phyloP scores from a whole-genome alignment of 2,329 filamentous ascomycete species.

The Phoma herbarum region DNA sequence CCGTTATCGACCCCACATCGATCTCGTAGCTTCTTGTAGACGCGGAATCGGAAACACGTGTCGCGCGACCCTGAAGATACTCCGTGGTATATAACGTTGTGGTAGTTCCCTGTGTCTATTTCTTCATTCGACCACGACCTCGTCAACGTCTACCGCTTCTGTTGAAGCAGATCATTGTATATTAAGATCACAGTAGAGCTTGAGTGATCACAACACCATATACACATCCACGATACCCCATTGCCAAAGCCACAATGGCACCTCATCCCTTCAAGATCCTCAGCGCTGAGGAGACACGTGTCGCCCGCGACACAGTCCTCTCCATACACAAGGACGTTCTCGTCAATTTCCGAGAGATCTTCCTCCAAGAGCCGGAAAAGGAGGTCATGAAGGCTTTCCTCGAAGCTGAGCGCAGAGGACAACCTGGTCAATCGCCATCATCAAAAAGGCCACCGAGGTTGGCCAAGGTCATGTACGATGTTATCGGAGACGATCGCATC shows the following conservation, averaged over 20 bases:
- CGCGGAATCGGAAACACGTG: slow-evolving; percentile 21
- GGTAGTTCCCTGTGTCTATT: not conserved
- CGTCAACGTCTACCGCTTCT: not conserved
- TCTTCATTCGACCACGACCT: not conserved
- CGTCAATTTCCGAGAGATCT: slow-evolving; percentile 61
- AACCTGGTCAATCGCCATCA: slow-evolving; percentile 47
- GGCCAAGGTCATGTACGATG: slow-evolving; percentile 65
- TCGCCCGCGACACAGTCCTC: slow-evolving; percentile 60
- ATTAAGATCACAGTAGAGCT: not conserved
- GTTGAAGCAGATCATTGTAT: not conserved
- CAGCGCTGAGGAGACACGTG: slow-evolving; percentile 63
- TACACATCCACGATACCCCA: not conserved
- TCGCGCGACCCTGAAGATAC: not conserved
- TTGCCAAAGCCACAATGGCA: slow-evolving; percentile 39
- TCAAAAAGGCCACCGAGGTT: slow-evolving; percentile 59
- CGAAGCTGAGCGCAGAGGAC: slow-evolving; percentile 56
- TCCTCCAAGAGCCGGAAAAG: slow-evolving; percentile 61
- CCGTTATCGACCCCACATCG: slow-evolving; percentile 20
- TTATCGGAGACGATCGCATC: slow-evolving; percentile 61
- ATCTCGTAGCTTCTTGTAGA: slow-evolving; percentile 5
- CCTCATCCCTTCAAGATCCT: slow-evolving; percentile 66
- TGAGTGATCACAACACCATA: not conserved
- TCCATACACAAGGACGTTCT: slow-evolving; percentile 49
- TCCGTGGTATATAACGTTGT: slow-evolving; percentile 7
- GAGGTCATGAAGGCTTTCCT: slow-evolving; percentile 59